A percentile compares a stretch with the other conserved stretches of the same genome.
phyloP scores from a whole-genome alignment of 140 eudicot genomes.

The Bidens hawaiensis region DNA sequence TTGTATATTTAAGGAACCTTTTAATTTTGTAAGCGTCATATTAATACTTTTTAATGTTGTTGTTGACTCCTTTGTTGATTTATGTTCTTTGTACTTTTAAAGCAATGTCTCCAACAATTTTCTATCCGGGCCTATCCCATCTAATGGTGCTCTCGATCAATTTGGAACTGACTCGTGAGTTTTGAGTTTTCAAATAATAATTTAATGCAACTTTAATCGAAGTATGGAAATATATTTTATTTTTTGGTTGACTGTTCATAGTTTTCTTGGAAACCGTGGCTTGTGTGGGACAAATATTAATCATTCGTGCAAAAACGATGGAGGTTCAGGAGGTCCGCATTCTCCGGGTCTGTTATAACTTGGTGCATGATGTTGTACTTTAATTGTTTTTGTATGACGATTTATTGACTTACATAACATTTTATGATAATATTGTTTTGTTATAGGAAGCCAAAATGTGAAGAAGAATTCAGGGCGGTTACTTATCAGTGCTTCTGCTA shows the following conservation, averaged over 20 bases:
- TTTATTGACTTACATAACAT: background rate
- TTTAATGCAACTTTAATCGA: background rate
- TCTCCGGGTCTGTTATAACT: conserved; percentile 42
- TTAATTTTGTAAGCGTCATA: conserved; percentile 54
- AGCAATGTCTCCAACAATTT: conserved; percentile 94
- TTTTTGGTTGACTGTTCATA: conserved; percentile 28
- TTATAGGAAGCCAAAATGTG: conserved; percentile 43
- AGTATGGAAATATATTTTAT: background rate
- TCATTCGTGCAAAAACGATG: conserved; percentile 52
- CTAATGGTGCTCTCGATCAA: conserved; percentile 68
- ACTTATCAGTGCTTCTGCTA: conserved; percentile 83
- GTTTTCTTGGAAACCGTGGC: conserved; percentile 86
- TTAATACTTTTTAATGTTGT: background rate
- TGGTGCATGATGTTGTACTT: conserved; percentile 9
- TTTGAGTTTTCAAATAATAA: background rate
- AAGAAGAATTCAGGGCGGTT: conserved; percentile 80
- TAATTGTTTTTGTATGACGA: background rate
- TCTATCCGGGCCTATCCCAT: conserved; percentile 75
- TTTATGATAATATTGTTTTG: conserved; percentile 1
- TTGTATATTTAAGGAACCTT: conserved; percentile 70
- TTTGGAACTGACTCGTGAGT: conserved; percentile 72
- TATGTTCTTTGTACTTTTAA: conserved; percentile 17
- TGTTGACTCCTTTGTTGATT: conserved; percentile 9
- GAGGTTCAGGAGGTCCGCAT: conserved; percentile 51
- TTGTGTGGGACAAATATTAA: conserved; percentile 78